Evolutionary conservation across 192 early-diverging fungal genomes (phyloP), one percentile per base, ranked within the genome.

Genomic region (Lunasporangiospora selenospora): DNA sequence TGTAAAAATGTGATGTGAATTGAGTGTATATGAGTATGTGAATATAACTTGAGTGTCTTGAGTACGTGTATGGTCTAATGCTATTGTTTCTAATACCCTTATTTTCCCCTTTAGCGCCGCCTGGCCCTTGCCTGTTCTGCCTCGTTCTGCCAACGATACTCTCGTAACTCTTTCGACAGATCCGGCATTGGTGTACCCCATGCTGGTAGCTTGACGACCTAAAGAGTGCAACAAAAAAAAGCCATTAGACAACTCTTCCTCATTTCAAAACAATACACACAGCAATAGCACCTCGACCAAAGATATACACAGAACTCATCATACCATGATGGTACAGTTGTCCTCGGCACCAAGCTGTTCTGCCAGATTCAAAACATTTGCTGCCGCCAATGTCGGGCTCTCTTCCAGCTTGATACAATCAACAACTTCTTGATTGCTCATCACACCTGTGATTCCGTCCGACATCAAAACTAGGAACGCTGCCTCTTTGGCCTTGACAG

Each of bases 361-460:
- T 31, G 80, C 85, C 1, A 80, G 40, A 43, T 89, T 87, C 16
- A 90, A 80, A 3, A 91, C 55, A 58, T 80, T 79, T 48, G 78
- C 75, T 2, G 87, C 87, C 1, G 87, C 83, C 15, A 44, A 44
- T 0, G 78, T 81, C 18, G 88, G 88, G 32, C 83, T 75, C 31
- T 75, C 52, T 37, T 85, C 82, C 47, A 85, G 75, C 65, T 91
- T 91, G 27, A 87, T 86, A 75, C 81, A 77, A 49, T 91, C 90
- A 49, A 89, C 81, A 13, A 91, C 81, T 62, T 91, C 90, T 53
- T 91, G 90, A 57, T 91, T 82, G 19, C 85, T 86, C 79, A 91
- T 83, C 16, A 89, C 87, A 16, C 85, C 78, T 11, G 85, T 86
- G 39, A 91, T 65, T 0, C 90, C 90, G 64, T 91, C 90, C 15